Base-by-base conservation (phyloP, 1,284 basidiomycete genomes). In the Trichosporon sp. region DNA sequence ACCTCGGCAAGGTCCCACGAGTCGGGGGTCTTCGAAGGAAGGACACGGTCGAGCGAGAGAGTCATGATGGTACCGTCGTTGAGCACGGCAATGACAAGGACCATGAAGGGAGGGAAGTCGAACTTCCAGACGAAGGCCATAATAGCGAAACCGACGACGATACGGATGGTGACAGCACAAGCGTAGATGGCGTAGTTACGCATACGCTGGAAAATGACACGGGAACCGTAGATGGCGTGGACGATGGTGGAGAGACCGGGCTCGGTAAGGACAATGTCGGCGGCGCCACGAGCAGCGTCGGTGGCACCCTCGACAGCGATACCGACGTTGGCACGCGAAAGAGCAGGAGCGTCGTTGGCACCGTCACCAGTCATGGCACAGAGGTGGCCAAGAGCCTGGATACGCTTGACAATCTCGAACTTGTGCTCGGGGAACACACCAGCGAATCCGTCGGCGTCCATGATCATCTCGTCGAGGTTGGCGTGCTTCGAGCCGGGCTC, bases 41-140 rank as follows among this genome's bases (percentile, higher is more conserved):
- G 85, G 73, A 98, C 95, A 84, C 95, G 93, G 84, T 98, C 95
- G 71, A 98, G 91, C 32, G 94, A 97, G 74, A 98, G 88, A 12
- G 95, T 98, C 95, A 98, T 98, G 88, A 98, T 96, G 76, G 95
- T 97, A 84, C 95, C 95, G 83, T 98, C 95, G 85, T 98, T 98
- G 76, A 98, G 87, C 66, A 98, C 88, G 71, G 95, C 95, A 76
- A 98, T 96, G 84, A 98, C 92, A 83, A 98, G 91, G 74, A 98
- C 90, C 95, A 98, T 98, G 90, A 98, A 98, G 18, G 95, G 94
- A 78, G 95, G 95, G 92, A 98, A 98, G 85, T 96, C 92, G 84
- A 95, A 94, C 87, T 91, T 90, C 90, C 95, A 98, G 70, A 91
- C 91, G 83, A 98, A 98, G 65, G 93, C 92, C 81, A 98, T 88